phyloP scores from a whole-genome alignment of 2,329 filamentous ascomycete genomes.

The Apiospora rasikravindrae region DNA sequence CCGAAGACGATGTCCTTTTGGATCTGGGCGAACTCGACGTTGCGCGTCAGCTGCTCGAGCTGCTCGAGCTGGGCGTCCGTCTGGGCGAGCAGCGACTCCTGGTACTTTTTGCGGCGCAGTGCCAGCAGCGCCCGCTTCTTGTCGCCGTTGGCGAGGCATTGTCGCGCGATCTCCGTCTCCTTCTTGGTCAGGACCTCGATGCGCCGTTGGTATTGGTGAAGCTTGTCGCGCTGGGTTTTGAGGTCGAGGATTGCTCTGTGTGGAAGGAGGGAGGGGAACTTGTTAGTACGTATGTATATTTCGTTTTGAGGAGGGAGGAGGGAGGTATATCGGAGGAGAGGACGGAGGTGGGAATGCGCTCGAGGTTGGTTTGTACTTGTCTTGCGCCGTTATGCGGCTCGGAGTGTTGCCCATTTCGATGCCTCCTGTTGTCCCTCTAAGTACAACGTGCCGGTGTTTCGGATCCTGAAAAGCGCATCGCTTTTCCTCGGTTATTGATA shows the following conservation, averaged over 20 bases:
- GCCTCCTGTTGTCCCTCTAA: slow-evolving; percentile 18
- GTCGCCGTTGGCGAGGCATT: slow-evolving; percentile 81
- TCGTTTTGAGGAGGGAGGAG: not conserved
- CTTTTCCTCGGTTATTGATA: not conserved
- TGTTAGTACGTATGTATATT: not conserved
- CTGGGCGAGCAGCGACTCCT: slow-evolving; percentile 85
- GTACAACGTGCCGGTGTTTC: slow-evolving; percentile 11
- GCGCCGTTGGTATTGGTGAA: slow-evolving; percentile 93
- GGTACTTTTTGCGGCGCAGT: slow-evolving; percentile 94
- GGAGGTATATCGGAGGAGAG: not conserved
- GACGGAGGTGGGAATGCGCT: slow-evolving; percentile 21
- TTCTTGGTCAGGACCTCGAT: slow-evolving; percentile 85
- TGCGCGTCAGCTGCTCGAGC: slow-evolving; percentile 84
- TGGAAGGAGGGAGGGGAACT: slow-evolving; percentile 21
- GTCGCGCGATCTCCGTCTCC: slow-evolving; percentile 84
- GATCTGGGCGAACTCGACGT: slow-evolving; percentile 93
- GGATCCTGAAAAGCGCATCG: slow-evolving; percentile 1
- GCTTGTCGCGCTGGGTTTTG: slow-evolving; percentile 95
- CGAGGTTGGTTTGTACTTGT: slow-evolving; percentile 67
- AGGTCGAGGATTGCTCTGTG: slow-evolving; percentile 92
- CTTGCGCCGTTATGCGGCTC: slow-evolving; percentile 72
- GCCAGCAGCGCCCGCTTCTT: slow-evolving; percentile 84
- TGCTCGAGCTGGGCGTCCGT: slow-evolving; percentile 95
- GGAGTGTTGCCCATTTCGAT: slow-evolving; percentile 57
- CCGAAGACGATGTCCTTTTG: slow-evolving; percentile 97